A percentile compares a stretch with the other conserved stretches of the same genome.
Conservation (phyloP, 1,284 basidiomycete genomes). For the Rugosomyces carneus region DNA sequence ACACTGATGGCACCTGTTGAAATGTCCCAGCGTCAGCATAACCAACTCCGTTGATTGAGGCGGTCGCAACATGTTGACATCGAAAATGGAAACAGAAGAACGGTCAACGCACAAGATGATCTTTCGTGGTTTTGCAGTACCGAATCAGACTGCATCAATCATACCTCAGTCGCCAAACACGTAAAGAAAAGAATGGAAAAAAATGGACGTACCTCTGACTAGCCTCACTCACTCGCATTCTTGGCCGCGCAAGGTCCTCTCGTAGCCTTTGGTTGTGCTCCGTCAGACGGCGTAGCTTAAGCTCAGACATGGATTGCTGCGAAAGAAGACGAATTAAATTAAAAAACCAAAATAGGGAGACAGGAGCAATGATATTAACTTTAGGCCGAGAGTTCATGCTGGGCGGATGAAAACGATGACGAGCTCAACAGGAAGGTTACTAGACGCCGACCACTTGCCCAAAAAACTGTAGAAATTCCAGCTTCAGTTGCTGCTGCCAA, state of each 20-base stretch:
- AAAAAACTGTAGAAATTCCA: slow-evolving; percentile 4
- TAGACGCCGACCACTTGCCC: slow-evolving; percentile 15
- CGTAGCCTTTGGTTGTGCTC: slow-evolving; percentile 91
- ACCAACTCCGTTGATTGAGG: slow-evolving; percentile 5
- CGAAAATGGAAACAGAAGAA: slow-evolving; percentile 10
- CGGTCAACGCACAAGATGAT: slow-evolving; percentile 64
- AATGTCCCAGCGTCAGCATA: slow-evolving; percentile 13
- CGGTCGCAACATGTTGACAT: slow-evolving; percentile 12
- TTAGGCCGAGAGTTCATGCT: slow-evolving; percentile 45
- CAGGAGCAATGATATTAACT: slow-evolving; percentile 22
- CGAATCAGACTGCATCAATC: slow-evolving; percentile 64
- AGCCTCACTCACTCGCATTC: slow-evolving; percentile 88
- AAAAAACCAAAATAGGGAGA: background rate
- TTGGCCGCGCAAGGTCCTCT: slow-evolving; percentile 85
- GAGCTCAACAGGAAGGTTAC: slow-evolving; percentile 12
- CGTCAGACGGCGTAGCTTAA: slow-evolving; percentile 87
- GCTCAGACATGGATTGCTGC: slow-evolving; percentile 90
- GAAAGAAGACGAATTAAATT: background rate
- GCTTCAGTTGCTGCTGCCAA: background rate
- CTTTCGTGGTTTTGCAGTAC: slow-evolving; percentile 86
- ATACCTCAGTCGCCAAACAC: slow-evolving; percentile 1
- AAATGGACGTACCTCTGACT: slow-evolving; percentile 69
- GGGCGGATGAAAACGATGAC: slow-evolving; percentile 15
- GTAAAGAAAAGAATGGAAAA: slow-evolving; percentile 2
- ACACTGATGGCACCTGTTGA: slow-evolving; percentile 76